phyloP scores from a whole-genome alignment of 371 early-diverging fungal species.

The Furculomyces boomerangus region DNA sequence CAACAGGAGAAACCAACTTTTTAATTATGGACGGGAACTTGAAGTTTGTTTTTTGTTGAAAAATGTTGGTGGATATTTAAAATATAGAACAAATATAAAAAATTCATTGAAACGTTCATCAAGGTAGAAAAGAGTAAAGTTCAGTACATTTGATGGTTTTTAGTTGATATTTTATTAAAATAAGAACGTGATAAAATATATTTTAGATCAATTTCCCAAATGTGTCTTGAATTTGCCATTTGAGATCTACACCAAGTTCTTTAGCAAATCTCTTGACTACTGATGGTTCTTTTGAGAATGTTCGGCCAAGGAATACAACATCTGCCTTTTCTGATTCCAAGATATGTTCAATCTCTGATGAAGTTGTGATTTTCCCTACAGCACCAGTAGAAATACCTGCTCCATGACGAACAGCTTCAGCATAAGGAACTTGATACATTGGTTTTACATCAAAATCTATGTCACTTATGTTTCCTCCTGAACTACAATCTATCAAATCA shows the following conservation, averaged over 20 bases:
- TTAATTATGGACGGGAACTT: no score
- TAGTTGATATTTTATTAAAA: no score
- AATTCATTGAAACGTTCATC: no score
- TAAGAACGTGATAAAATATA: no score
- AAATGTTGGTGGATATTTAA: no score
- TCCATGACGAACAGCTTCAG: conserved; percentile 32
- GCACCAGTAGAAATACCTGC: conserved; percentile 38
- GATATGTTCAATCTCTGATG: conserved; percentile 45
- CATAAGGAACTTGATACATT: conserved; percentile 54
- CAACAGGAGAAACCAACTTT: no score
- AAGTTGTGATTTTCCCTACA: conserved; percentile 53
- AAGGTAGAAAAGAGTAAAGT: no score
- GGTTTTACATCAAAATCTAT: conserved; percentile 31
- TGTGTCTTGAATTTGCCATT: conserved; percentile 29
- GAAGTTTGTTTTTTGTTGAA: no score
- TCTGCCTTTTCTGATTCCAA: conserved; percentile 48
- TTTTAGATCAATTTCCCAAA: no score
- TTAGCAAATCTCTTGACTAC: conserved; percentile 25
- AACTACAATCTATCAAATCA: conserved; percentile 52
- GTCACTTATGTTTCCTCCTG: conserved; percentile 36
- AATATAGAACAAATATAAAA: no score
- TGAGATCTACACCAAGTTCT: conserved; percentile 39
- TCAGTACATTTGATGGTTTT: no score
- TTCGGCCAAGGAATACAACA: conserved; percentile 47
- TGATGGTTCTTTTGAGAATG: conserved; percentile 47